Evolutionary conservation across 257 asterid genomes (phyloP).

Genomic region (Solanum medicagineum): DNA sequence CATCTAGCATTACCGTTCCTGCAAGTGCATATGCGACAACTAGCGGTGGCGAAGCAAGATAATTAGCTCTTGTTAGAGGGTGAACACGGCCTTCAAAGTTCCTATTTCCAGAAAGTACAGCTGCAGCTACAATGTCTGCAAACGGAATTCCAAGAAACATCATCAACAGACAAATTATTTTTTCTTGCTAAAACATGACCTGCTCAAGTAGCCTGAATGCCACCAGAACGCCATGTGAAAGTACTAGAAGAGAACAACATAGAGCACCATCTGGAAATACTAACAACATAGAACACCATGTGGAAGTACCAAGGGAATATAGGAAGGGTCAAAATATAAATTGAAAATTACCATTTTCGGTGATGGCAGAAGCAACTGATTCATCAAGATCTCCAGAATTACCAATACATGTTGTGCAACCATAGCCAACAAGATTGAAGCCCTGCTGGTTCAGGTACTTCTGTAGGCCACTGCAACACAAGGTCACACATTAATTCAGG

Average conservation of each 20-base stretch:
- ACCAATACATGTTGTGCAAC: constrained; percentile 97
- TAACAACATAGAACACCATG: background rate
- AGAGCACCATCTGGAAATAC: background rate
- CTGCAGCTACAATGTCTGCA: constrained; percentile 79
- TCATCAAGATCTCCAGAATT: constrained; percentile 95
- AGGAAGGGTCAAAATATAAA: background rate
- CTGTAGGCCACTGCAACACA: constrained; percentile 58
- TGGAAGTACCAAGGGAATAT: background rate
- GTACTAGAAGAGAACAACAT: background rate
- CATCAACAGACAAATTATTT: background rate
- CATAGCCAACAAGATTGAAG: constrained; percentile 83
- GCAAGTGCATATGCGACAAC: constrained; percentile 94
- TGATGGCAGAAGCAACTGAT: constrained; percentile 63
- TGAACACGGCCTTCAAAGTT: constrained; percentile 96
- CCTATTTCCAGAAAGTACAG: constrained; percentile 88
- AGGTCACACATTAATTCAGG: background rate
- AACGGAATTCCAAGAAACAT: constrained; percentile 1
- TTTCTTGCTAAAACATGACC: background rate
- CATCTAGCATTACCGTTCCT: constrained; percentile 58
- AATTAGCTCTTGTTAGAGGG: constrained; percentile 85
- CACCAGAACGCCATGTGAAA: background rate
- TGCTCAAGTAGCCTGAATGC: background rate
- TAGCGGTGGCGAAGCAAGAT: constrained; percentile 84
- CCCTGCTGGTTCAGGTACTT: constrained; percentile 85
- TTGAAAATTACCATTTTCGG: constrained; percentile 55